phyloP scores from a whole-genome alignment of 2,329 filamentous ascomycete genomes.

The Xylariaceae sp. region DNA sequence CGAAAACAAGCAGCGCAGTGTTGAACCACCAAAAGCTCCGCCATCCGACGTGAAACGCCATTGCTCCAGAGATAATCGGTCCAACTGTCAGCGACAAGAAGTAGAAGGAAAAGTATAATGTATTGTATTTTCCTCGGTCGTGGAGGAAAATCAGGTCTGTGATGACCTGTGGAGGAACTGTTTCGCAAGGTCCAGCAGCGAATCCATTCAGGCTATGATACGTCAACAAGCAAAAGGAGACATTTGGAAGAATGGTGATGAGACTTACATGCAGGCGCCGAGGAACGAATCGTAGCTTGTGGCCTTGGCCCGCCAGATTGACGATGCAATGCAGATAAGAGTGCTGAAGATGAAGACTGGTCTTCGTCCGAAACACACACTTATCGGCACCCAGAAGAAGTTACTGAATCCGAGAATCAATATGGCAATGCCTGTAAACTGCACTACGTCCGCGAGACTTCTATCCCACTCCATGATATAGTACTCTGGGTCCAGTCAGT shows the following conservation, averaged over 20 bases:
- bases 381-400: conserved; percentile 31
- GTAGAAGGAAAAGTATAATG: conserved; percentile 29
- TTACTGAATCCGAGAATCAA: conserved; percentile 34
- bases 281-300: conserved; percentile 31
- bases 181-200: conserved; percentile 32
- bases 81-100: conserved; percentile 33
- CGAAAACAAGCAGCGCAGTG: background rate
- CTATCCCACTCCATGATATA: conserved; percentile 31
- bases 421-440: conserved; percentile 27
- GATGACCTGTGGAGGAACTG: conserved; percentile 33
- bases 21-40: conserved; percentile 28
- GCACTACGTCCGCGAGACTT: conserved; percentile 8
- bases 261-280: conserved; percentile 24
- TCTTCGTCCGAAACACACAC: conserved; percentile 32
- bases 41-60: conserved; percentile 28
- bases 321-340: conserved; percentile 28
- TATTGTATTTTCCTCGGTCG: conserved; percentile 27
- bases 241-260: too few species aligned
- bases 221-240: background rate
- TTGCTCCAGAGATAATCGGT: conserved; percentile 32
- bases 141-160: conserved; percentile 31
- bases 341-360: conserved; percentile 30
- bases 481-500: background rate
- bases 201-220: conserved; percentile 23
- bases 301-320: conserved; percentile 30